phyloP scores from a whole-genome alignment of 768 basidiomycete species.

The Suillus hirtellus region DNA sequence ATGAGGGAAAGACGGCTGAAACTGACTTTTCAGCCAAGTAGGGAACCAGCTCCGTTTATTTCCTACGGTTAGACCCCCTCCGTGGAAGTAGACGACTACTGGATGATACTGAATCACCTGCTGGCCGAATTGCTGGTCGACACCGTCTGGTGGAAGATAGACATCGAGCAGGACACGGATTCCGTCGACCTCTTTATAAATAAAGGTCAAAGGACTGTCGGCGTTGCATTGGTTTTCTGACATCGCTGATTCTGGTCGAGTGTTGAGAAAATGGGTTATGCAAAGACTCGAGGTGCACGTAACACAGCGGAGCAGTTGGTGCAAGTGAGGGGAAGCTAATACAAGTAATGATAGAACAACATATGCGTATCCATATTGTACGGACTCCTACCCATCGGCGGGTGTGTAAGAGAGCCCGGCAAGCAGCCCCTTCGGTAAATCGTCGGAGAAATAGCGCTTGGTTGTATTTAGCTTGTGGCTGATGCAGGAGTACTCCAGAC shows the following conservation, averaged over 20 bases:
- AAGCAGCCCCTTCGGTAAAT: too few relatives aligned
- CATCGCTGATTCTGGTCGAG: background rate
- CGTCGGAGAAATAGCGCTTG: too few relatives aligned
- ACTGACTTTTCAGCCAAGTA: conserved; percentile 58
- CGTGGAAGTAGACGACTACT: conserved; percentile 42
- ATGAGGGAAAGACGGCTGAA: background rate
- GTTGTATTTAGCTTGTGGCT: too few relatives aligned
- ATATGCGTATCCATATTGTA: too few relatives aligned
- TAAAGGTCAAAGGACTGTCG: conserved; percentile 28
- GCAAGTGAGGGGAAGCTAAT: too few relatives aligned
- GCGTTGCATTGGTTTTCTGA: background rate
- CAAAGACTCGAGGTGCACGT: background rate
- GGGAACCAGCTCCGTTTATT: conserved; percentile 65
- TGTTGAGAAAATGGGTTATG: background rate
- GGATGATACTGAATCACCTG: conserved; percentile 18
- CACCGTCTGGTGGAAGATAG: conserved; percentile 25
- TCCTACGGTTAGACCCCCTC: conserved; percentile 63
- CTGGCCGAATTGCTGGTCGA: too few relatives aligned
- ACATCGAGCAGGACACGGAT: conserved; percentile 34
- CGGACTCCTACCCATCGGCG: too few relatives aligned
- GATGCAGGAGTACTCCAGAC: too few relatives aligned
- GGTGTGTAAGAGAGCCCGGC: too few relatives aligned
- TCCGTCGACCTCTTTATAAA: conserved; percentile 36
- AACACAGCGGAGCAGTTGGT: background rate
- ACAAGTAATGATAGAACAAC: too few relatives aligned